phyloP scores from a whole-genome alignment of 2,329 filamentous ascomycete genomes.

The Penicillium griseofulvum region DNA sequence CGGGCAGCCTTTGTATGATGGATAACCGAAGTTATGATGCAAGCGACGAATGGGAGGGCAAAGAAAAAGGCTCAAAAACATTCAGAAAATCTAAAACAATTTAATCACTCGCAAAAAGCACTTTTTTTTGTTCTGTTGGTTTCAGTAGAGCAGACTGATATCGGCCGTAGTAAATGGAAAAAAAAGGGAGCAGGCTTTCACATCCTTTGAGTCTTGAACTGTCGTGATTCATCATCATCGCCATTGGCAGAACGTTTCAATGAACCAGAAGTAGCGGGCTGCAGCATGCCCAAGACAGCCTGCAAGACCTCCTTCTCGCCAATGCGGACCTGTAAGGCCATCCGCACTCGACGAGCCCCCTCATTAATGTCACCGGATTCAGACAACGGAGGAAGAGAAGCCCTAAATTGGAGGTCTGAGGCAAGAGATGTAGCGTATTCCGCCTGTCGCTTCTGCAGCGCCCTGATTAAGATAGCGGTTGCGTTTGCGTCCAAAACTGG shows the following conservation, averaged over 20 bases:
- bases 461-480: conserved; percentile 34
- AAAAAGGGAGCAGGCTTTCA: conserved; percentile 12
- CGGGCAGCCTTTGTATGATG: conserved; percentile 30
- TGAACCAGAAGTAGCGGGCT: conserved; percentile 22
- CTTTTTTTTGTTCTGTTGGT: conserved; percentile 10
- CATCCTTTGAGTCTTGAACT: conserved; percentile 26
- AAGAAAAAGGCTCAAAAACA: conserved; percentile 23
- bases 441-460: conserved; percentile 33
- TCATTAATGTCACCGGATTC: conserved; percentile 37
- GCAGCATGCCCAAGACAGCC: conserved; percentile 49
- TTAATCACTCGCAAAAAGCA: conserved; percentile 24
- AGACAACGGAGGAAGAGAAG: conserved; percentile 29
- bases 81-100: conserved; percentile 34
- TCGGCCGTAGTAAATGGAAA: neutral
- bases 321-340: conserved; percentile 66
- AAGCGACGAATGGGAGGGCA: conserved; percentile 29
- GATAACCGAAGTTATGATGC: conserved; percentile 39
- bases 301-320: conserved; percentile 69
- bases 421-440: conserved; percentile 57
- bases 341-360: conserved; percentile 42
- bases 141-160: conserved; percentile 8
- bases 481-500: conserved; percentile 29
- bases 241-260: conserved; percentile 33
- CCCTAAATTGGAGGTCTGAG: conserved; percentile 48
- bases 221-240: conserved; percentile 26